Percentiles rank a stretch among this genome's conserved stretches.
Evolutionary conservation across 192 early-diverging fungal genomes (phyloP).

Genomic region (Coemansia reversa): DNA sequence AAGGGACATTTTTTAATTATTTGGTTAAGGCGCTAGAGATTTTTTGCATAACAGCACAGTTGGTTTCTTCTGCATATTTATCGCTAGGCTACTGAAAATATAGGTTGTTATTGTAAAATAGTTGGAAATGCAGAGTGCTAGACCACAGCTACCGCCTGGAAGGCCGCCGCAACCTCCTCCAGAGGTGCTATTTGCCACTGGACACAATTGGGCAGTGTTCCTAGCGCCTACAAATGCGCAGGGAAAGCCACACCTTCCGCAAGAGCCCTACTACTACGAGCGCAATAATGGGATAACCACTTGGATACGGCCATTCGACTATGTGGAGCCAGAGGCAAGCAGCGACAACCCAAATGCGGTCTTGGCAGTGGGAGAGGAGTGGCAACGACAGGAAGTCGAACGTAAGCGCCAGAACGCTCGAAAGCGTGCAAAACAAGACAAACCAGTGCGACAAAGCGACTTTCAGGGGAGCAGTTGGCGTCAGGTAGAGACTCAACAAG

Average conservation of each 20-base stretch:
- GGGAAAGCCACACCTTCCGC: constrained; percentile 7
- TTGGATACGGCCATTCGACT: constrained; percentile 51
- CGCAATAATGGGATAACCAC: constrained; percentile 42
- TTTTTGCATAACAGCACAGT: no score
- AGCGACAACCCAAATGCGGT: constrained; percentile 5
- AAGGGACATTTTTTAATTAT: no score
- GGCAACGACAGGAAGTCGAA: constrained; percentile 15
- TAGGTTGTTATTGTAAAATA: no score
- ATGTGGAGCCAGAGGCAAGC: constrained; percentile 8
- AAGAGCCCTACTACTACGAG: constrained; percentile 46
- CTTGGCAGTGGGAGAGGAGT: constrained; percentile 13
- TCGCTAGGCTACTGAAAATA: no score
- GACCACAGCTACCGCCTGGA: background rate
- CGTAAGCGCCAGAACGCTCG: constrained; percentile 7
- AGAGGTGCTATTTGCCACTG: constrained; percentile 9
- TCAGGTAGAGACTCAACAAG: constrained; percentile 36
- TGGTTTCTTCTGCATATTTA: no score
- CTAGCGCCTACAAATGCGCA: constrained; percentile 18
- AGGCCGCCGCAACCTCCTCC: constrained; percentile 5
- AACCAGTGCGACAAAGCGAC: constrained; percentile 1
- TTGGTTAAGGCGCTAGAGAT: no score
- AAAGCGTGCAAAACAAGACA: constrained; percentile 20
- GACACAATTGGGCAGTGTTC: constrained; percentile 48
- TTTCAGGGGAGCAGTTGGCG: constrained; percentile 8
- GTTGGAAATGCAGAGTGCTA: no score